Evolutionary conservation across 1,139 yeast species (phyloP).

Genomic region (Nakaseomyces kungkrabaensis): DNA sequence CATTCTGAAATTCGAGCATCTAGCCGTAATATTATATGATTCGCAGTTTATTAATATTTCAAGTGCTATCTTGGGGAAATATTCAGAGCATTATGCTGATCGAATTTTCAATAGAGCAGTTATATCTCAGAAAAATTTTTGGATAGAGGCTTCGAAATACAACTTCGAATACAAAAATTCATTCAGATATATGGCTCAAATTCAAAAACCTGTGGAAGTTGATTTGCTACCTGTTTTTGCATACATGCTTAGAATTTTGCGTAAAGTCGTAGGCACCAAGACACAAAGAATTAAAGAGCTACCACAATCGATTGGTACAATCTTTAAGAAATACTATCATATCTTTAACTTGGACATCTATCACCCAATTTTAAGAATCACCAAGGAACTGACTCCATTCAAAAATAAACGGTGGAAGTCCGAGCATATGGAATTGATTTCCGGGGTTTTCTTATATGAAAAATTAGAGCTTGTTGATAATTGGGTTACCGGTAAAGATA

Average conservation of each 20-base stretch:
- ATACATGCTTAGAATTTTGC: conserved; percentile 17
- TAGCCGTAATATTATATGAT: conserved; percentile 67
- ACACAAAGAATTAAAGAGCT: conserved; percentile 29
- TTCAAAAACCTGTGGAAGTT: conserved; percentile 14
- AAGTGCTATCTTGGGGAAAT: conserved; percentile 31
- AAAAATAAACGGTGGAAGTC: conserved; percentile 94
- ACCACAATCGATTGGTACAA: conserved; percentile 26
- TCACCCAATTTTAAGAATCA: conserved; percentile 57
- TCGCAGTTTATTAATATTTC: conserved; percentile 46
- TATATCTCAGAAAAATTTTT: conserved; percentile 39
- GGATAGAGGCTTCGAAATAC: conserved; percentile 28
- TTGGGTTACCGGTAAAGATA: conserved; percentile 83
- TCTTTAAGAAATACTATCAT: conserved; percentile 25
- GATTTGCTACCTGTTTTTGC: conserved; percentile 30
- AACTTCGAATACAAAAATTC: conserved; percentile 11
- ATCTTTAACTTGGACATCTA: conserved; percentile 56
- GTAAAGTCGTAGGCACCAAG: conserved; percentile 24
- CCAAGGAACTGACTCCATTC: conserved; percentile 78
- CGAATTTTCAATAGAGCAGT: conserved; percentile 34
- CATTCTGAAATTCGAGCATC: conserved; percentile 65
- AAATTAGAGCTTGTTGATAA: conserved; percentile 65
- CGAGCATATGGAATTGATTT: conserved; percentile 85
- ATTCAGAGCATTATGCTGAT: conserved; percentile 31
- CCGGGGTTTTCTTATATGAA: conserved; percentile 73
- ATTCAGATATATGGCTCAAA: not conserved